These are phyloP conservation scores for Trametes meyenii DNA, from an alignment of 768 basidiomycete genomes.

Conservation along the genomic window DNA sequence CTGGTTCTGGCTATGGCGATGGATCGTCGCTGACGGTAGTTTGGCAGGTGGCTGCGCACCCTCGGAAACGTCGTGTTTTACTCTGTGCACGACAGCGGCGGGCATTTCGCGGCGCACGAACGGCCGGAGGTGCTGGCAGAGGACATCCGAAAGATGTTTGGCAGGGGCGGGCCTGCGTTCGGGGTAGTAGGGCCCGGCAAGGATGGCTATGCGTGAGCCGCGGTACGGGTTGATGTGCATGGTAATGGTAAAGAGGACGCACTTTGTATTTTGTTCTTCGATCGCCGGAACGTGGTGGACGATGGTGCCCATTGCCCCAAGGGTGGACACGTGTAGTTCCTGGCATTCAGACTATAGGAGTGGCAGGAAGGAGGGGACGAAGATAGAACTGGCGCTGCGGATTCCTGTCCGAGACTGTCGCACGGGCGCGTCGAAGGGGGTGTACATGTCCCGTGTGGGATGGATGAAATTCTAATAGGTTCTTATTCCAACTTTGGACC, in stretches of 20 bases:
- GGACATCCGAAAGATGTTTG: slow-evolving; percentile 33
- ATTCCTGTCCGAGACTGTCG: too few species aligned
- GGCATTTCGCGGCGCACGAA: slow-evolving; percentile 35
- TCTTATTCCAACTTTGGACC: too few species aligned
- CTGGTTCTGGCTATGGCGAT: too few species aligned
- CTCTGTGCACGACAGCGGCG: slow-evolving; percentile 27
- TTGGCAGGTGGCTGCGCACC: slow-evolving; percentile 27
- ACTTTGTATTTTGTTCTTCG: neutral
- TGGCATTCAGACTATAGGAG: too few species aligned
- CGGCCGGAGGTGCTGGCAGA: slow-evolving; percentile 28
- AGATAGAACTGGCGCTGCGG: too few species aligned
- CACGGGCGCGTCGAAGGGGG: too few species aligned
- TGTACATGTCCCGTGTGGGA: too few species aligned
- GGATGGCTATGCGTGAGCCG: neutral
- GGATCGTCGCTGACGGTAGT: neutral
- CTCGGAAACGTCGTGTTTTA: slow-evolving; percentile 30
- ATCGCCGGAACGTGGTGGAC: neutral
- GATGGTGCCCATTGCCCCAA: too few species aligned
- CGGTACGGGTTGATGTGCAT: neutral
- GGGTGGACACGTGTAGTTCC: too few species aligned
- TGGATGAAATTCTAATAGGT: too few species aligned
- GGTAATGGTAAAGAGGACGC: neutral
- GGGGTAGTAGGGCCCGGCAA: slow-evolving; percentile 11
- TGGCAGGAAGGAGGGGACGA: too few species aligned
- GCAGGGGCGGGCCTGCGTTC: slow-evolving; percentile 29